These are phyloP conservation scores for Penicillium goetzii DNA, from an alignment of 495 filamentous ascomycete genomes.

Conservation along the genomic window DNA sequence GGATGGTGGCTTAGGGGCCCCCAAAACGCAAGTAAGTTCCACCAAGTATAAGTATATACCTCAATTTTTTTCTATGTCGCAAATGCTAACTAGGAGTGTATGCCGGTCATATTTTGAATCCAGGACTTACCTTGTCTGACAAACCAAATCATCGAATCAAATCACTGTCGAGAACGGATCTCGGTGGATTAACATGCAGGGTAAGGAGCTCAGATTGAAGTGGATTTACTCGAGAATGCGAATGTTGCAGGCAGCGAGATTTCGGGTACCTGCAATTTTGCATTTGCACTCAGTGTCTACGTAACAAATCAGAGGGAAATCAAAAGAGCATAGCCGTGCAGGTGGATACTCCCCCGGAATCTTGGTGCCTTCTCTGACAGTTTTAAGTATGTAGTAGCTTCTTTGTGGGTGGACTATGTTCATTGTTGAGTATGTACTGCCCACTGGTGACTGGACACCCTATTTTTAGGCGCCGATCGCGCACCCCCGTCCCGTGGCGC, in stretches of 20 bases:
- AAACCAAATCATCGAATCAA: not conserved
- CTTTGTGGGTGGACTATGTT: too few species aligned
- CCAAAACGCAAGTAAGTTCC: not conserved
- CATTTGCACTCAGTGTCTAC: not conserved
- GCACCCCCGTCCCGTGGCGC: constrained; percentile 24
- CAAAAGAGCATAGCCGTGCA: constrained; percentile 11
- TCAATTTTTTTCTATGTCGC: not conserved
- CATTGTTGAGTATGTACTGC: too few species aligned
- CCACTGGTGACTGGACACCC: constrained; percentile 7
- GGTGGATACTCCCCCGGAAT: constrained; percentile 20
- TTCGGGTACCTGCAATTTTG: constrained; percentile 16
- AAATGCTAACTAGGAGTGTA: constrained; percentile 7
- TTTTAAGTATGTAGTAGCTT: too few species aligned
- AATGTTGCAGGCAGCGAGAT: constrained; percentile 14
- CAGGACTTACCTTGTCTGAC: constrained; percentile 7
- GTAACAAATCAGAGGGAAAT: constrained; percentile 1
- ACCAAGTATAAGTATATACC: not conserved
- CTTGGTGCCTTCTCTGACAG: constrained; percentile 18
- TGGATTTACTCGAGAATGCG: not conserved
- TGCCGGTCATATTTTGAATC: constrained; percentile 3
- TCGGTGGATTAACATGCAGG: not conserved
- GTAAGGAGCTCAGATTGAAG: not conserved
- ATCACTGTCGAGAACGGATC: not conserved
- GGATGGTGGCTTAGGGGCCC: constrained; percentile 18
- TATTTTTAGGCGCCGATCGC: constrained; percentile 33